These are phyloP conservation scores for Phytophthora chlamydospora DNA, from an alignment of 352 stramenopile genomes.

Conservation along the genomic window DNA sequence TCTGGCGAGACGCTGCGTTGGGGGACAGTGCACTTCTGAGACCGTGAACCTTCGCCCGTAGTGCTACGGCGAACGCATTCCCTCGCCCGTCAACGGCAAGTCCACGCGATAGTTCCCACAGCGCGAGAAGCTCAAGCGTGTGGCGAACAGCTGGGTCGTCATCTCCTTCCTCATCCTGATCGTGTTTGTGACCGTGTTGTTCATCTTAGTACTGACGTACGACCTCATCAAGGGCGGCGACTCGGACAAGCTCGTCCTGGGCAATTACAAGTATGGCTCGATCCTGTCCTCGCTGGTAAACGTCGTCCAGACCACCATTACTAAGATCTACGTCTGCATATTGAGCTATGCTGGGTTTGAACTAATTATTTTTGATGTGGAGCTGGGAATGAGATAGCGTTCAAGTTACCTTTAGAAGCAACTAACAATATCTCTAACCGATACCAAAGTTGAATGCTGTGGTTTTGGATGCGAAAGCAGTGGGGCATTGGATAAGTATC, in stretches of 20 bases:
- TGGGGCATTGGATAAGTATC: too few species aligned
- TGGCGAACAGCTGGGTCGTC: slow-evolving; percentile 78
- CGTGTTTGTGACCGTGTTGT: slow-evolving; percentile 72
- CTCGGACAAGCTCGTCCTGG: slow-evolving; percentile 58
- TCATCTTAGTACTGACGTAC: slow-evolving; percentile 84
- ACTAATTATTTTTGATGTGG: too few species aligned
- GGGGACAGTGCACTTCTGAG: slow-evolving; percentile 82
- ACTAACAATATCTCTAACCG: too few species aligned
- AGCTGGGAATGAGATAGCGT: too few species aligned
- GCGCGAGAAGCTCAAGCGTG: slow-evolving; percentile 71
- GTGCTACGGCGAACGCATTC: slow-evolving; percentile 76
- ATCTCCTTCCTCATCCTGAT: slow-evolving; percentile 80
- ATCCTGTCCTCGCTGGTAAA: slow-evolving; percentile 77
- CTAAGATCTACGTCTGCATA: slow-evolving; percentile 91
- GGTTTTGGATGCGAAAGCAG: too few species aligned
- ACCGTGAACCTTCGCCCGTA: slow-evolving; percentile 74
- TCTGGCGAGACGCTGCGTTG: slow-evolving; percentile 80
- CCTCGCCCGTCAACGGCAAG: slow-evolving; percentile 75
- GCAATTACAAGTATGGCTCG: slow-evolving; percentile 70
- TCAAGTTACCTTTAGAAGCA: too few species aligned
- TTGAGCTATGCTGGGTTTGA: too few species aligned
- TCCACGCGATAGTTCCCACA: slow-evolving; percentile 71
- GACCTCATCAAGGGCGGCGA: slow-evolving; percentile 71
- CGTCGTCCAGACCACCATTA: slow-evolving; percentile 84
- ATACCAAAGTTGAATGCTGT: too few species aligned